These are phyloP conservation scores for Gryganskiella cystojenkinii DNA, from an alignment of 192 early-diverging fungal genomes.

Conservation along the genomic window DNA sequence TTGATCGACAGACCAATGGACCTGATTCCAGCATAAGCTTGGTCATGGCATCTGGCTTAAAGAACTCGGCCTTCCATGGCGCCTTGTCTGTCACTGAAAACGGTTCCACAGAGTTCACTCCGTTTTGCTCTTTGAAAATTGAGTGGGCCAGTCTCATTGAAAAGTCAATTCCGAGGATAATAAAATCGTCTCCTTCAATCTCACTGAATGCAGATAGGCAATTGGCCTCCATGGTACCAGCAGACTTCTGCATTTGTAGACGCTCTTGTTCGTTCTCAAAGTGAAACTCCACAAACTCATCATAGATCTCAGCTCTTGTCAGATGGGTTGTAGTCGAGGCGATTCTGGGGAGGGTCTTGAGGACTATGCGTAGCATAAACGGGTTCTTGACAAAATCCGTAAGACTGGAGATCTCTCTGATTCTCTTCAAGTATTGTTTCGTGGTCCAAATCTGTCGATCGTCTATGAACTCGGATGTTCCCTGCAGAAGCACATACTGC, in stretches of 20 bases:
- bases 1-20: neutral
- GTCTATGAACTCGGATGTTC: no score
- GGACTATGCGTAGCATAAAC: neutral
- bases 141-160: neutral
- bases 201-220: neutral
- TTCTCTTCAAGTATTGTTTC: no score
- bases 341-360: neutral
- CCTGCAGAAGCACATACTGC: no score
- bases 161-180: neutral
- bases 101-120: neutral
- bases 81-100: neutral
- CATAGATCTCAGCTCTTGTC: conserved; percentile 2
- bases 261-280: neutral
- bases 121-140: neutral
- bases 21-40: neutral
- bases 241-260: neutral
- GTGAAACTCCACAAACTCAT: neutral
- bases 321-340: neutral
- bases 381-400: neutral
- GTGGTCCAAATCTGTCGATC: no score
- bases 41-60: neutral
- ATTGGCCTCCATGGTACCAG: neutral
- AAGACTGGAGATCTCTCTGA: no score
- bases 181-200: neutral
- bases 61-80: conserved; percentile 4